Evolutionary conservation across 345 rosid species (phyloP).

Genomic region (Excoecaria cochinchinensis): DNA sequence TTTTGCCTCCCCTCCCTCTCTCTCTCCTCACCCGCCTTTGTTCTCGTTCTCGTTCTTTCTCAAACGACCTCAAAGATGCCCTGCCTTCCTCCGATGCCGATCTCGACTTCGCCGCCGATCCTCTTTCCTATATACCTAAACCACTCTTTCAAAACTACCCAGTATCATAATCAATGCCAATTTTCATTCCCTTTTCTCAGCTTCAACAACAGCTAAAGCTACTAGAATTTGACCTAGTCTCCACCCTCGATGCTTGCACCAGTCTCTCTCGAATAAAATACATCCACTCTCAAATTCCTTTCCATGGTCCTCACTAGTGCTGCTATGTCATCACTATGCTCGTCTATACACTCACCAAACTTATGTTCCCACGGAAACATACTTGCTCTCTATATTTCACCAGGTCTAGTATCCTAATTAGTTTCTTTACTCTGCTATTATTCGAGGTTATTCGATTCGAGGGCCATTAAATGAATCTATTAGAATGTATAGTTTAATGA

Average conservation of each 20-base stretch:
- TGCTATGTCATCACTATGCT: constrained; percentile 69
- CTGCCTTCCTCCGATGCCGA: too few relatives aligned
- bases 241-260: constrained; percentile 50
- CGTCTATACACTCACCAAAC: constrained; percentile 50
- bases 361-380: constrained; percentile 49
- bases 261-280: constrained; percentile 46
- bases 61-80: too few relatives aligned
- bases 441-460: constrained; percentile 56
- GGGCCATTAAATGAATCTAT: constrained; percentile 42
- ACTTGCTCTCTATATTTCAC: constrained; percentile 52
- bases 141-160: constrained; percentile 23
- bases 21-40: too few relatives aligned
- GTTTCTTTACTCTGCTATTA: constrained; percentile 71
- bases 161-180: constrained; percentile 1
- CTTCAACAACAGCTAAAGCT: constrained; percentile 26
- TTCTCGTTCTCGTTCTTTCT: too few relatives aligned
- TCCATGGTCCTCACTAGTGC: constrained; percentile 43
- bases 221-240: constrained; percentile 40
- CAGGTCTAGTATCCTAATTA: constrained; percentile 56
- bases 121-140: constrained; percentile 24
- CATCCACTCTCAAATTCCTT: constrained; percentile 53
- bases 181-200: constrained; percentile 26
- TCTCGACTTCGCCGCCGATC: constrained; percentile 4
- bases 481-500: constrained; percentile 49
- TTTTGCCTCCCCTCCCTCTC: too few relatives aligned